Base-by-base conservation (phyloP, 768 basidiomycete species). In the Podaxis sp. region DNA sequence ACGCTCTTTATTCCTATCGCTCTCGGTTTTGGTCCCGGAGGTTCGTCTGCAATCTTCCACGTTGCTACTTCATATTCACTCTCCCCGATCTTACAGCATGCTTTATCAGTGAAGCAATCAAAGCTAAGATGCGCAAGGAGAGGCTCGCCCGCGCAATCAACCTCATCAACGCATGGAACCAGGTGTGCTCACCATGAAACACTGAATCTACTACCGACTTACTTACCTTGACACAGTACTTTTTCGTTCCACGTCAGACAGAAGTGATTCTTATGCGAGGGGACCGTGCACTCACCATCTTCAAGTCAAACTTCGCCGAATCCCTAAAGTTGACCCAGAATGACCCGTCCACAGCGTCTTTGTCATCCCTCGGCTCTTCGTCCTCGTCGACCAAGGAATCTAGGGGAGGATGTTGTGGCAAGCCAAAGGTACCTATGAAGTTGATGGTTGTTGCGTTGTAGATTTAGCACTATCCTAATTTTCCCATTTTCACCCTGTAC, bases 261-360 rank as follows among this genome's bases (percentile, higher is more conserved):
- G 59, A 61, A 27, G 52, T 61, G 21, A 27, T 61, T 21, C 47
- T 61, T 11, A 61, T 61, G 59, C 59, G 59, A 2, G 59, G 59
- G 13, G 23, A 32, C 2, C 25, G n/a, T 5, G 37, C 36, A 10
- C 48, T 59, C 3, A 59, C 57, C n/a, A 10, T 21, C 10, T 27
- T 27, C 27, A 42, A 42, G 6, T 40, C 38, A 13, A 52, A 44
- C 42, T 44, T 18, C 16, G 23, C 11, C 5, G 21, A 25, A 16
- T 18, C 28, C 16, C 55, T 36, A 27, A 27, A 28, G 6, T 10
- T 57, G 5, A 18, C 10, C 14, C 27, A 3, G 16, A 18, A 59
- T 25, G 13, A 28, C 25, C 37, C 27, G 25, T 59, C 57, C 10
- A 38, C 50, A 23, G 27, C 14, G 4, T 52, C 57, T 27, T 9